Evolutionary conservation across 2,329 filamentous ascomycete species (phyloP).

Genomic region (Zarea fungicola): DNA sequence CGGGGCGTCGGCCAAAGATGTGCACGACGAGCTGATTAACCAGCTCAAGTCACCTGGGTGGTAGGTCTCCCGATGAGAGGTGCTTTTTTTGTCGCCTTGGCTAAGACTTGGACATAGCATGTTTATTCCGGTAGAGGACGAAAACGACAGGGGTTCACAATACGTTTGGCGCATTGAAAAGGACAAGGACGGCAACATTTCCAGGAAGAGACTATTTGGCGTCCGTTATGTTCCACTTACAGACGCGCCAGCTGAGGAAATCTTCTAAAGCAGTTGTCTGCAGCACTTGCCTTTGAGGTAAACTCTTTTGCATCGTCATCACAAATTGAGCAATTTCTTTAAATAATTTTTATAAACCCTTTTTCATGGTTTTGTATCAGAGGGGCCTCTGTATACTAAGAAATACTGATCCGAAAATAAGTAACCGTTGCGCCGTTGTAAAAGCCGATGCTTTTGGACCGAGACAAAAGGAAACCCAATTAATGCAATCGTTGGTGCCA

Average conservation of each 20-base stretch:
- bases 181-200: slow-evolving; percentile 56
- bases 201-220: slow-evolving; percentile 58
- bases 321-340: not conserved
- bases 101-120: slow-evolving; percentile 41
- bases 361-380: no score
- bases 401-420: not conserved
- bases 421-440: slow-evolving; percentile 3
- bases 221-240: slow-evolving; percentile 76
- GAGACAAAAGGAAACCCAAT: not conserved
- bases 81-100: slow-evolving; percentile 18
- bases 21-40: slow-evolving; percentile 67
- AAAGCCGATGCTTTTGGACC: not conserved
- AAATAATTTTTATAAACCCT: no score
- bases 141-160: slow-evolving; percentile 44
- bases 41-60: slow-evolving; percentile 76
- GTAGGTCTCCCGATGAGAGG: slow-evolving; percentile 27
- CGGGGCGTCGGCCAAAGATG: slow-evolving; percentile 71
- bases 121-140: slow-evolving; percentile 70
- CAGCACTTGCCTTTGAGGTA: not conserved
- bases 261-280: not conserved
- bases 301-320: no score
- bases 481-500: not conserved
- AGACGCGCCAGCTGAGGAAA: slow-evolving; percentile 49
- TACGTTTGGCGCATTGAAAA: slow-evolving; percentile 73
- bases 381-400: not conserved